phyloP scores from a whole-genome alignment of 2,329 filamentous ascomycete genomes.

The Madurella fahalii region DNA sequence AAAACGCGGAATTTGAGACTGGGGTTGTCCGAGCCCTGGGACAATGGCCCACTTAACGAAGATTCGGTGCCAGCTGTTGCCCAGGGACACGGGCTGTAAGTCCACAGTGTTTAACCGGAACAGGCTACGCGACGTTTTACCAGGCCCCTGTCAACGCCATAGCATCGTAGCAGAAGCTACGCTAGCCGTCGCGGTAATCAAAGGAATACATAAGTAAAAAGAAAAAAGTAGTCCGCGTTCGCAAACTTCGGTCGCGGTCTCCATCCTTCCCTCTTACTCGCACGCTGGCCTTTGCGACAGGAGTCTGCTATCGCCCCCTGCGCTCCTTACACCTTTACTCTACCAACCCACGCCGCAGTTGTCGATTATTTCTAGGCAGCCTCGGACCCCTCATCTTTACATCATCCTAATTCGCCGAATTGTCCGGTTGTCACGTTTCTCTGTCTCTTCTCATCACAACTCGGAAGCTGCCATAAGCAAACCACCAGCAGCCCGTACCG shows the following conservation, averaged over 20 bases:
- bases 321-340: constrained; percentile 12
- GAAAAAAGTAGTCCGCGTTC: constrained; percentile 13
- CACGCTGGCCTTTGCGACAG: constrained; percentile 13
- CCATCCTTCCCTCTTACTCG: neutral
- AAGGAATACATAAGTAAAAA: constrained; percentile 19
- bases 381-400: constrained; percentile 21
- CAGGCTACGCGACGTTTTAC: constrained; percentile 11
- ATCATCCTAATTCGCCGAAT: constrained; percentile 6
- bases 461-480: neutral
- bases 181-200: constrained; percentile 17
- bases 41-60: too few species aligned
- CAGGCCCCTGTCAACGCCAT: constrained; percentile 16
- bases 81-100: neutral
- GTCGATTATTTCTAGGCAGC: neutral
- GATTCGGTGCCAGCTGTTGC: too few species aligned
- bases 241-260: constrained; percentile 4
- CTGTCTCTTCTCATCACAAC: constrained; percentile 1
- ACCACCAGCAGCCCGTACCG: neutral
- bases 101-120: constrained; percentile 10
- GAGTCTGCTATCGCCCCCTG: neutral
- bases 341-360: neutral
- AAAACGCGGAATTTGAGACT: neutral
- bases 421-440: neutral
- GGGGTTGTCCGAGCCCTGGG: neutral
- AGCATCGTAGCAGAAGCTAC: neutral